A percentile compares a stretch with the other conserved stretches of the same genome.
These are phyloP conservation scores for Tolypocladium guangdongense DNA, from an alignment of 2,329 filamentous ascomycete genomes.

Conservation along the genomic window DNA sequence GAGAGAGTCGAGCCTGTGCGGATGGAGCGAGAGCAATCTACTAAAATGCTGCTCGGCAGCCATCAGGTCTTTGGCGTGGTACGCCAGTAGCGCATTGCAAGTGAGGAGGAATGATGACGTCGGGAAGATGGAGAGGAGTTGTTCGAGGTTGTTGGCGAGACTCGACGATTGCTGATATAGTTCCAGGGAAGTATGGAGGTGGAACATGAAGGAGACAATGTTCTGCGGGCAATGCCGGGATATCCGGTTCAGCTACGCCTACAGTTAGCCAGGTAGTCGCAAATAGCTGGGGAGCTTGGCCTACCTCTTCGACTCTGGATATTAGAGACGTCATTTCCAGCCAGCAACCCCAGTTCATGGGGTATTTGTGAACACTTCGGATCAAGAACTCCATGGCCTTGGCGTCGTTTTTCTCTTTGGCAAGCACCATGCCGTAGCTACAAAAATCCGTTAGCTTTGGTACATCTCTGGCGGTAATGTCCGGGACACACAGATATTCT, in stretches of 20 bases:
- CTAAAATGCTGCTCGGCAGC: constrained; percentile 59
- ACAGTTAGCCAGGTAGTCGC: background rate
- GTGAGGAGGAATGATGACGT: constrained; percentile 82
- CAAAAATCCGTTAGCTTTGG: background rate
- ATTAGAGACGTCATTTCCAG: constrained; percentile 79
- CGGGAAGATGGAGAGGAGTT: constrained; percentile 77
- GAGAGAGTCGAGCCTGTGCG: constrained; percentile 71
- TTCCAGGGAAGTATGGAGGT: constrained; percentile 81
- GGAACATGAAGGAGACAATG: constrained; percentile 89
- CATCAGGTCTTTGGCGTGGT: constrained; percentile 78
- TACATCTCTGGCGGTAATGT: background rate
- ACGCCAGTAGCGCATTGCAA: constrained; percentile 76
- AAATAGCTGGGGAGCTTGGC: constrained; percentile 15
- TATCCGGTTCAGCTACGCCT: constrained; percentile 57
- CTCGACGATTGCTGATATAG: constrained; percentile 76
- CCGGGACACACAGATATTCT: constrained; percentile 55
- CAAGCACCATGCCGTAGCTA: constrained; percentile 80
- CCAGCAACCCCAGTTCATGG: constrained; percentile 98
- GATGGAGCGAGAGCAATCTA: constrained; percentile 65
- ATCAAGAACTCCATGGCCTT: constrained; percentile 81
- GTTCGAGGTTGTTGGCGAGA: constrained; percentile 62
- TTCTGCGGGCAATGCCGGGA: constrained; percentile 70
- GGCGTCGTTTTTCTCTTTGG: constrained; percentile 82
- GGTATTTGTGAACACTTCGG: constrained; percentile 75
- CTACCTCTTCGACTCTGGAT: constrained; percentile 68